Percentiles rank a stretch among this genome's conserved stretches.
Conservation (phyloP, 2,329 filamentous ascomycete species). For the Diplodia sapinea region DNA sequence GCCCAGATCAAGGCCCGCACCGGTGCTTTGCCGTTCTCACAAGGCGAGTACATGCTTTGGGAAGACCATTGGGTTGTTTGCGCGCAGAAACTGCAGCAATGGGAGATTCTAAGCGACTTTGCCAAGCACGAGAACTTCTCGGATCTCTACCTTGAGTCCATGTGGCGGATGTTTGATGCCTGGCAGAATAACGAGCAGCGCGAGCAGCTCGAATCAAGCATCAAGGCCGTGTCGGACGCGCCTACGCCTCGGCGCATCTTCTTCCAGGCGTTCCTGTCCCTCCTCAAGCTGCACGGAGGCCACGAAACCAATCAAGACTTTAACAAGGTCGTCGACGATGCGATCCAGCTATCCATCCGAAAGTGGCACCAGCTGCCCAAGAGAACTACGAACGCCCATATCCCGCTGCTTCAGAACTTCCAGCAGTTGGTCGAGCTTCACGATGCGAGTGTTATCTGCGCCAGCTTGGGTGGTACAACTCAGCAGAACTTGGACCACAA, state of each 20-base stretch:
- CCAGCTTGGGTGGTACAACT: slow-evolving; percentile 84
- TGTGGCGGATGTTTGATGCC: slow-evolving; percentile 93
- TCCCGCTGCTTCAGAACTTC: slow-evolving; percentile 95
- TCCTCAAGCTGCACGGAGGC: slow-evolving; percentile 92
- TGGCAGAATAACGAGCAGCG: slow-evolving; percentile 88
- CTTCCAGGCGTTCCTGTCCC: slow-evolving; percentile 97
- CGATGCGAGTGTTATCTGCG: slow-evolving; percentile 95
- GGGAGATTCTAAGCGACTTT: slow-evolving; percentile 97
- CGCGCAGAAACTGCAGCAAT: slow-evolving; percentile 97
- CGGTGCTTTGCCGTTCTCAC: slow-evolving; percentile 93
- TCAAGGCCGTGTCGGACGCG: slow-evolving; percentile 97
- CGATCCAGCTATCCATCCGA: slow-evolving; percentile 93
- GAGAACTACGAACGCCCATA: slow-evolving; percentile 91
- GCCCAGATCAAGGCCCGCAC: slow-evolving; percentile 97
- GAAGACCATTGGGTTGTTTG: slow-evolving; percentile 99
- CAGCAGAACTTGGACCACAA: slow-evolving; percentile 87
- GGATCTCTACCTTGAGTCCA: slow-evolving; percentile 91
- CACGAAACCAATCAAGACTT: slow-evolving; percentile 82
- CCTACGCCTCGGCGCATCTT: slow-evolving; percentile 92
- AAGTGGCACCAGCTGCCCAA: slow-evolving; percentile 99
- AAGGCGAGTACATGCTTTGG: slow-evolving; percentile 98
- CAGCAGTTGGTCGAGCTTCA: slow-evolving; percentile 97
- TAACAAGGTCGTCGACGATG: slow-evolving; percentile 89
- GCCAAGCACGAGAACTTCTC: slow-evolving; percentile 99
- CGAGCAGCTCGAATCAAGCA: slow-evolving; percentile 87